Conservation (phyloP, 2,329 filamentous ascomycete species). For the Monilinia fructicola region DNA sequence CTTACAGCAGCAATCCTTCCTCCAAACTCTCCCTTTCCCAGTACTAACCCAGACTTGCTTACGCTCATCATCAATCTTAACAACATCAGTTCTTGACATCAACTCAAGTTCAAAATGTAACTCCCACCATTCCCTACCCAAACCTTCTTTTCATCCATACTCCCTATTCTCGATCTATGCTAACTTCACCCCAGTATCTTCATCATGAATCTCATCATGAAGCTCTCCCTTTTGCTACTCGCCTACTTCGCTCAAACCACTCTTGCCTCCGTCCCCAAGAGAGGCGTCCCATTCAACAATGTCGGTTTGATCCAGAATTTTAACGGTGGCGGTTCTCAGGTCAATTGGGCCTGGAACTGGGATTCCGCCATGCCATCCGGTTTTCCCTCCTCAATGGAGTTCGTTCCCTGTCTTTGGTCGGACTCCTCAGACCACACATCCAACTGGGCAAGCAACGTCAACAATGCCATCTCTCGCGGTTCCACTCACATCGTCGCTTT, state of each 20-base stretch:
- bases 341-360: constrained; percentile 67
- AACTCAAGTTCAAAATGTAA: background rate
- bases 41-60: background rate
- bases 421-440: constrained; percentile 34
- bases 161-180: background rate
- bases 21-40: too few species aligned
- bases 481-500: constrained; percentile 61
- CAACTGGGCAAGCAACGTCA: constrained; percentile 11
- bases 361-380: constrained; percentile 47
- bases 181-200: background rate
- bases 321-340: constrained; percentile 25
- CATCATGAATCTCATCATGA: constrained; percentile 12
- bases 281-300: constrained; percentile 28
- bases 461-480: constrained; percentile 42
- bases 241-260: background rate
- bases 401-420: constrained; percentile 65
- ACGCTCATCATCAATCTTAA: background rate
- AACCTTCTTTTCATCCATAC: too few species aligned
- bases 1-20: background rate
- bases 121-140: too few species aligned
- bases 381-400: constrained; percentile 50
- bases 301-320: constrained; percentile 27
- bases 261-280: constrained; percentile 15
- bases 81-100: background rate
- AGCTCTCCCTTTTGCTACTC: background rate